Percentiles rank a stretch among this genome's conserved stretches.
Evolutionary conservation across 768 basidiomycete genomes (phyloP).

Genomic region (Tubosaeta sp.): DNA sequence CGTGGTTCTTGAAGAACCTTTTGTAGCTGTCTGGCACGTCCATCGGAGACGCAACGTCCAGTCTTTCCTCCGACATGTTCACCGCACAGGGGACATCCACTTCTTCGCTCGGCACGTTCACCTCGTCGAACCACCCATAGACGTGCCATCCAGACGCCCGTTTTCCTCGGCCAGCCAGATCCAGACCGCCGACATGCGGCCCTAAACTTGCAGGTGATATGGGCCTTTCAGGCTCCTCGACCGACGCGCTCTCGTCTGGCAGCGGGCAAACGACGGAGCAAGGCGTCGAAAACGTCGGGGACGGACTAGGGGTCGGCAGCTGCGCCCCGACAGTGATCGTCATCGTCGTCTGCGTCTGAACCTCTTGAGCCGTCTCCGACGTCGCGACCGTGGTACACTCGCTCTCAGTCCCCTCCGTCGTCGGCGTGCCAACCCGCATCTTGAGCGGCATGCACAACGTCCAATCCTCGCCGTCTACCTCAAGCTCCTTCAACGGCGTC

Average conservation of each 20-base stretch:
- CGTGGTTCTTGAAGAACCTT: constrained; percentile 9
- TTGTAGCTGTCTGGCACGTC: not conserved
- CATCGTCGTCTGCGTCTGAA: not conserved
- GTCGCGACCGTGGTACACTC: constrained; percentile 1
- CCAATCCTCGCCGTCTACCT: constrained; percentile 23
- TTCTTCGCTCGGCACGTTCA: not conserved
- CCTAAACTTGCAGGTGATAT: constrained; percentile 22
- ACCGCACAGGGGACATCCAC: not conserved
- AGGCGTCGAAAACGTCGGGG: constrained; percentile 17
- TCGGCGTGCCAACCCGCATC: not conserved
- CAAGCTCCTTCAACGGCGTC: constrained; percentile 1
- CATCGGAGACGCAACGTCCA: not conserved
- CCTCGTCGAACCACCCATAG: constrained; percentile 29
- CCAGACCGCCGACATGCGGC: constrained; percentile 27
- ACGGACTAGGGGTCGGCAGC: constrained; percentile 28
- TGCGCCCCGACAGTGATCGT: constrained; percentile 4
- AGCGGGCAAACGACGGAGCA: not conserved
- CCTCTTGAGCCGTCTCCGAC: not conserved
- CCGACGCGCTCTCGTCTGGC: constrained; percentile 3
- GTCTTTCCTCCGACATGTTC: not conserved
- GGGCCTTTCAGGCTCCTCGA: constrained; percentile 4
- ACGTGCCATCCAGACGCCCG: constrained; percentile 32
- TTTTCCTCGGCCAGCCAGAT: constrained; percentile 28
- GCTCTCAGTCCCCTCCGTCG: constrained; percentile 1
- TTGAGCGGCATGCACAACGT: constrained; percentile 32